Base-by-base conservation (phyloP, 2,329 filamentous ascomycete species). In the Boeremia exigua region DNA sequence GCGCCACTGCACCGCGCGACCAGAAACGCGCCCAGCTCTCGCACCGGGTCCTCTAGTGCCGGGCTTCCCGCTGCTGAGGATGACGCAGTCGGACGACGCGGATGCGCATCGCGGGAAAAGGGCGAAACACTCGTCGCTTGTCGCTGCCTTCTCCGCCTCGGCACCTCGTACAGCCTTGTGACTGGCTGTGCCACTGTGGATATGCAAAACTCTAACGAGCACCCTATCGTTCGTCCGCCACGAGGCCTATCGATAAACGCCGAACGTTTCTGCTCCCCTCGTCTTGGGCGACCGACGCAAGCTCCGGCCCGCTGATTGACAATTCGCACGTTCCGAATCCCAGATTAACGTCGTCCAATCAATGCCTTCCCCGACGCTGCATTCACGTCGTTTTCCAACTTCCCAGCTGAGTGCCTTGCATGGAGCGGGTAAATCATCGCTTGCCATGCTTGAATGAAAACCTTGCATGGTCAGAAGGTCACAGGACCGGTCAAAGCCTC, bases 351-450 rank as follows among this genome's bases (percentile, higher is more conserved):
- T 56, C 58, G 40, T 44, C 69, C 67, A 71, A 72, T 70, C 68
- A 70, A 14, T 52, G 34, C 47, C 39, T 32, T 28, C 30, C 25
- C 36, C 45, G 39, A 43, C 51, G 49, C 43, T 56, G 36, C 47
- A 57, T 61, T 56, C 54, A 48, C 44, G 40, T 58, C 38, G 42
- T 53, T 36, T 58, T 54, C 48, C 50, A 50, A 10, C 47, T 43
- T 60, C 43, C 53, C 61, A 61, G 60, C 59, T 65, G 60, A 56
- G 70, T 74, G 66, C 71, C 70, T 73, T 73, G 70, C 70, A 69
- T 67, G 56, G 53, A 25, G 67, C 66, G 71, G 71, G 67, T 73
- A 73, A 72, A 72, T 72, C 68, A 50, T 62, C 59, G 53, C 48
- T 56, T 54, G 58, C 51, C 50, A 61, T 61, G 58, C 60, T 58